Conservation (phyloP, 768 basidiomycete genomes). For the Amanita fuliginea region DNA sequence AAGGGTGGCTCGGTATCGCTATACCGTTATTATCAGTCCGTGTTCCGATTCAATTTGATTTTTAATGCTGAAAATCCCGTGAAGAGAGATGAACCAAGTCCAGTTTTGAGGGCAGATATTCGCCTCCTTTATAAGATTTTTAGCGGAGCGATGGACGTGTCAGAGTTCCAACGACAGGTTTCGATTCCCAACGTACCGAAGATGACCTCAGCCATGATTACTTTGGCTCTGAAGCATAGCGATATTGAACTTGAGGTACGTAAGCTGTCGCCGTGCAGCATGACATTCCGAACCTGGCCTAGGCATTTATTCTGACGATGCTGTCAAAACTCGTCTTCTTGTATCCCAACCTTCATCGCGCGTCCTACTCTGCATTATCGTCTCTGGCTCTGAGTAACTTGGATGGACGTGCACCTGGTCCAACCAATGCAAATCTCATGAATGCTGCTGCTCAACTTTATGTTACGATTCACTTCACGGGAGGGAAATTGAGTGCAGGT, state of each 20-base stretch:
- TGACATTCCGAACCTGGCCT: background rate
- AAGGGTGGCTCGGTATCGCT: conserved; percentile 57
- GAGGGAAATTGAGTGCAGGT: conserved; percentile 69
- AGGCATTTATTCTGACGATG: conserved; percentile 36
- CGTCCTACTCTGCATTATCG: conserved; percentile 41
- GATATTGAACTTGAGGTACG: conserved; percentile 48
- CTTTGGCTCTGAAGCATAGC: conserved; percentile 38
- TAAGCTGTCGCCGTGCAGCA: background rate
- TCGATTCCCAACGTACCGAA: conserved; percentile 63
- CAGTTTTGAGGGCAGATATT: conserved; percentile 52
- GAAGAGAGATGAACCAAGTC: conserved; percentile 60
- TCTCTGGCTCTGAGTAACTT: conserved; percentile 44
- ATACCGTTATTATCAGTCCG: conserved; percentile 63
- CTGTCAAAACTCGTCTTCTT: conserved; percentile 45
- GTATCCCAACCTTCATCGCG: conserved; percentile 59
- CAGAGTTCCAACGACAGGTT: conserved; percentile 78
- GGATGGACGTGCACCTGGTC: conserved; percentile 37
- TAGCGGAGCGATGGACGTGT: conserved; percentile 41
- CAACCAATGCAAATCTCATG: conserved; percentile 27
- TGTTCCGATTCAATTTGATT: conserved; percentile 15
- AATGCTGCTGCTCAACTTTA: conserved; percentile 47
- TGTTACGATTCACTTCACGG: conserved; percentile 52
- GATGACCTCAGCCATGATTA: conserved; percentile 47
- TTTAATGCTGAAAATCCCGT: conserved; percentile 13
- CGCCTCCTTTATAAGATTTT: conserved; percentile 55